These are phyloP conservation scores for Panicum hallii DNA, from an alignment of 202 grass and related monocot species.

Conservation along the genomic window DNA sequence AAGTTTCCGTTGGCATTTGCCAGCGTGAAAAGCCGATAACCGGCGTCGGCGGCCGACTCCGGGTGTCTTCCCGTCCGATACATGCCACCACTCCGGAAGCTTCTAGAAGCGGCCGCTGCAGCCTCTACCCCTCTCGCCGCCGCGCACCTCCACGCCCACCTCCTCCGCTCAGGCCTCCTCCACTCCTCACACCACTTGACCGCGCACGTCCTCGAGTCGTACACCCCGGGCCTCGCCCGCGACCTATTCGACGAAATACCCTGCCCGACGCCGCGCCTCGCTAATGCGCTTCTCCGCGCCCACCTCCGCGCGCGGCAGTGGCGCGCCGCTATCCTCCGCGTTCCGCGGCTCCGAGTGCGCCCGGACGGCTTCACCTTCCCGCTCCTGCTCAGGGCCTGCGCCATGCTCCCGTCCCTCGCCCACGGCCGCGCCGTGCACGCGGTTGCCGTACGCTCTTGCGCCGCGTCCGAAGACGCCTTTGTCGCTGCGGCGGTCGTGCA, in stretches of 20 bases:
- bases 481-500: constrained; percentile 63
- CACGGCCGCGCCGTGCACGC: constrained; percentile 62
- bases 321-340: constrained; percentile 44
- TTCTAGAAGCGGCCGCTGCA: constrained; percentile 47
- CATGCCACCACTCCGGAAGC: constrained; percentile 49
- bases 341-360: constrained; percentile 38
- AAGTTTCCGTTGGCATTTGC: too few species aligned
- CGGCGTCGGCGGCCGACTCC: not conserved
- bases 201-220: constrained; percentile 45
- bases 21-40: too few species aligned
- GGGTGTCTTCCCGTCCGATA: not conserved
- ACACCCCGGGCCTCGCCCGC: constrained; percentile 44
- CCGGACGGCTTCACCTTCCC: constrained; percentile 60
- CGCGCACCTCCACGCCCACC: constrained; percentile 57
- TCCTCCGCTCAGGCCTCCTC: constrained; percentile 60
- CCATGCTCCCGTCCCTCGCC: constrained; percentile 51
- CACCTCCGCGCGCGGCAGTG: constrained; percentile 55
- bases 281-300: constrained; percentile 67
- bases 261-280: constrained; percentile 62
- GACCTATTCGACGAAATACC: constrained; percentile 78
- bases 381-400: constrained; percentile 57
- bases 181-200: constrained; percentile 47
- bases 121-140: constrained; percentile 34
- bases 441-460: constrained; percentile 44
- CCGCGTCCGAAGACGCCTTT: constrained; percentile 54